phyloP scores from a whole-genome alignment of 768 basidiomycete species.

The Lactarius sp. region DNA sequence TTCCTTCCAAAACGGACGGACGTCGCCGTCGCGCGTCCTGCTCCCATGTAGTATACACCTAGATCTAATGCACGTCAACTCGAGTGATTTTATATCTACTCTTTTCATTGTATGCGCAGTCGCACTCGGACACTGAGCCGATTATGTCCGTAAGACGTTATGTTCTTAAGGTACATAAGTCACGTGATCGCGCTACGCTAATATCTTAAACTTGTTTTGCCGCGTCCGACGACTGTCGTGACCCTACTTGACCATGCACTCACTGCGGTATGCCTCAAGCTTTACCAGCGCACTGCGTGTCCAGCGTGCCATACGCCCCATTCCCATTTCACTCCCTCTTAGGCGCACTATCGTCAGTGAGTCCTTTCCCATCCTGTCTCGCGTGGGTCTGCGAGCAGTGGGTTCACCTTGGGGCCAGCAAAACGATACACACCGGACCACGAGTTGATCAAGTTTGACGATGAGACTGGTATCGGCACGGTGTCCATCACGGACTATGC shows the following conservation, averaged over 20 bases:
- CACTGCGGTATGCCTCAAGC: slow-evolving; percentile 32
- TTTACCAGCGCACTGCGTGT: slow-evolving; percentile 27
- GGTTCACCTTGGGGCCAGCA: slow-evolving; percentile 38
- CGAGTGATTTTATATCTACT: background rate
- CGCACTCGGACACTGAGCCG: no score
- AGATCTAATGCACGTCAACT: slow-evolving; percentile 11
- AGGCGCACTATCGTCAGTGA: slow-evolving; percentile 57
- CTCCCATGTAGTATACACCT: slow-evolving; percentile 14
- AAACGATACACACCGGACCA: slow-evolving; percentile 84
- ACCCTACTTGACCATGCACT: slow-evolving; percentile 16
- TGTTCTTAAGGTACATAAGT: background rate
- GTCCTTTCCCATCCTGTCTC: slow-evolving; percentile 29
- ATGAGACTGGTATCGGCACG: slow-evolving; percentile 67
- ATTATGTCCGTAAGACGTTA: no score
- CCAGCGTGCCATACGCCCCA: slow-evolving; percentile 29
- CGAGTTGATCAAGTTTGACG: slow-evolving; percentile 80
- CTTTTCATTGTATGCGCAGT: background rate
- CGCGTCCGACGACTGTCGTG: background rate
- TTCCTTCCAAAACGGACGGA: slow-evolving; percentile 9
- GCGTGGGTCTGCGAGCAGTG: no score
- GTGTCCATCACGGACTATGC: slow-evolving; percentile 91
- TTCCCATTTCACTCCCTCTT: slow-evolving; percentile 32
- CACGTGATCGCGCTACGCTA: background rate
- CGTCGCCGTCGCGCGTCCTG: background rate
- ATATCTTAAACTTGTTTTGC: background rate